phyloP scores from a whole-genome alignment of 2,329 filamentous ascomycete species.

The Xylaria sp. region DNA sequence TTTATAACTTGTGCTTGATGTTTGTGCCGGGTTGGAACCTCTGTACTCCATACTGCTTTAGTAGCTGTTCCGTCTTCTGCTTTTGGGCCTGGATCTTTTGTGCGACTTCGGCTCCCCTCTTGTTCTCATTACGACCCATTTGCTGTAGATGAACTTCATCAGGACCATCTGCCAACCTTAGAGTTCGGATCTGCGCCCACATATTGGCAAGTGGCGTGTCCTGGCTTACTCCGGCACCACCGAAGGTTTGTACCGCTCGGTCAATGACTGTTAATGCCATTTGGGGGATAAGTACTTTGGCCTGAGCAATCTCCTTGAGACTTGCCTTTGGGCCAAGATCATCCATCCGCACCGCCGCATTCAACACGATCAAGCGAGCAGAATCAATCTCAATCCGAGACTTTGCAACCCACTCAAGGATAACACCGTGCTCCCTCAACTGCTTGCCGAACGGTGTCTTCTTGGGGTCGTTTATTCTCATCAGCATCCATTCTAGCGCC shows the following conservation, averaged over 20 bases:
- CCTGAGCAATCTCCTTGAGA: conserved; percentile 92
- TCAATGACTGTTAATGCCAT: conserved; percentile 90
- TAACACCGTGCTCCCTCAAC: conserved; percentile 89
- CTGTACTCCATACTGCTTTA: conserved; percentile 66
- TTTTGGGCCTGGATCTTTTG: conserved; percentile 73
- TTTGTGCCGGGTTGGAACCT: conserved; percentile 62
- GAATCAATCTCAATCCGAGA: conserved; percentile 95
- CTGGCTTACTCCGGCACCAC: conserved; percentile 90
- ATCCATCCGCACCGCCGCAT: conserved; percentile 96
- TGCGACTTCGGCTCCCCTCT: conserved; percentile 69
- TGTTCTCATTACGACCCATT: conserved; percentile 84
- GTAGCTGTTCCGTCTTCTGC: conserved; percentile 72
- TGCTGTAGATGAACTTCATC: conserved; percentile 94
- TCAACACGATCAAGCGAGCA: conserved; percentile 88
- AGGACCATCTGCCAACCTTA: conserved; percentile 90
- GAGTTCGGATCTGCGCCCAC: conserved; percentile 83
- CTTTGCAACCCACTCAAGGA: conserved; percentile 93
- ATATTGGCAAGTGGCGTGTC: conserved; percentile 90
- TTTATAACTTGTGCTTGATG: conserved; percentile 62
- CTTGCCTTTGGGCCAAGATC: conserved; percentile 87
- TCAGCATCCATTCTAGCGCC: conserved; percentile 93
- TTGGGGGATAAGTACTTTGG: conserved; percentile 89
- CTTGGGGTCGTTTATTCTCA: conserved; percentile 88
- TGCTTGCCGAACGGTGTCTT: conserved; percentile 94
- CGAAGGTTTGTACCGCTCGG: conserved; percentile 91